A percentile compares a stretch with the other conserved stretches of the same genome.
These are phyloP conservation scores for Dioscorea cayenensis DNA, from an alignment of 116 monocot genomes.

Conservation along the genomic window DNA sequence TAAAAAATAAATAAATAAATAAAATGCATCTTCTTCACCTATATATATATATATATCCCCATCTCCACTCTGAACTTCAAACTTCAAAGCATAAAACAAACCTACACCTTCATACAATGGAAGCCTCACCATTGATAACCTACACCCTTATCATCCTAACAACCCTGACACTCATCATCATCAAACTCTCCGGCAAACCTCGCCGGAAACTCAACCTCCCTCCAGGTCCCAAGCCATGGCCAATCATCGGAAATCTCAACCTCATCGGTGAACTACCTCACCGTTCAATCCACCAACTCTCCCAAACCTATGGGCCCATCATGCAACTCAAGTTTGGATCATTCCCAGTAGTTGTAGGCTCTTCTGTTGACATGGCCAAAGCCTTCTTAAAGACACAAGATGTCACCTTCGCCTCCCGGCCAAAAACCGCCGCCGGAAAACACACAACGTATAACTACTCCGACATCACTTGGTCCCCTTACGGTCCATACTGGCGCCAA, in stretches of 20 bases:
- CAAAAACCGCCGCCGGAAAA: constrained; percentile 15
- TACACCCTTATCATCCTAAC: background rate
- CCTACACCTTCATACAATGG: background rate
- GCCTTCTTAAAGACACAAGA: constrained; percentile 38
- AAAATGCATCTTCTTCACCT: too few relatives aligned
- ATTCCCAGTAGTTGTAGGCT: constrained; percentile 20
- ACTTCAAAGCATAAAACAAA: too few relatives aligned
- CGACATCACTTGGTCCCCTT: constrained; percentile 56
- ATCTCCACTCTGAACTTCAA: too few relatives aligned
- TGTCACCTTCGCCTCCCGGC: constrained; percentile 16
- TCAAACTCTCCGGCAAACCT: background rate
- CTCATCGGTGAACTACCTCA: constrained; percentile 38
- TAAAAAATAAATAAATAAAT: too few relatives aligned
- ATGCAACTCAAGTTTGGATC: constrained; percentile 44
- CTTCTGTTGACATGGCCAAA: constrained; percentile 22
- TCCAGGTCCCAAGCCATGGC: constrained; percentile 27
- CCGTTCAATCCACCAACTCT: constrained; percentile 29
- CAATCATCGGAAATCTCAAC: constrained; percentile 42
- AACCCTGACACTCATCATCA: background rate
- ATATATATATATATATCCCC: too few relatives aligned
- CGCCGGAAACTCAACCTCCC: constrained; percentile 17
- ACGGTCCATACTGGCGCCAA: constrained; percentile 66
- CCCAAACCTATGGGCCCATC: constrained; percentile 41
- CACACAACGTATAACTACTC: constrained; percentile 30
- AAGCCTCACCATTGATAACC: background rate